Base-by-base conservation (phyloP, 2,329 filamentous ascomycete genomes). In the Xylaria sp. region DNA sequence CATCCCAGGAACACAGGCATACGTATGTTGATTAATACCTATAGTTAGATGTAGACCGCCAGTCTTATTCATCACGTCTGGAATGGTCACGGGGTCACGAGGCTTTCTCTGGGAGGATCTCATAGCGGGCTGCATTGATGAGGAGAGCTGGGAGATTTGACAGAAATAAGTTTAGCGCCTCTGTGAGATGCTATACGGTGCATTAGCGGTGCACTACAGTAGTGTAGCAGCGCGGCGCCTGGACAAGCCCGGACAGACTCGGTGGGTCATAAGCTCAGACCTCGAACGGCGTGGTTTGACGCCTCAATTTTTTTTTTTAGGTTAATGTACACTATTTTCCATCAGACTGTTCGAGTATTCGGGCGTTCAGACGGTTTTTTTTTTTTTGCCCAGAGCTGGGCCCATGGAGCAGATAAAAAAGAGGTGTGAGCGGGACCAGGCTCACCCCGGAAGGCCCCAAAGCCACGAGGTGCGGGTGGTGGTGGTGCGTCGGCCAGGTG, bases 391-490 rank as follows among this genome's bases (percentile, higher is more conserved):
- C 25, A 51, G 28, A 57, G 52, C 59, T 46, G 59, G 52, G 46
- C 28, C 19, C 46, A 57, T 21, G 31, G 19, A 33, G 54, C 17
- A n/a, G 23, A 17, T 14, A 23, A 15, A 21, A n/a, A 21, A 31
- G 21, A 19, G 19, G 49, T 54, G 42, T 62, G 60, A 42, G 54
- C 53, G 54, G 54, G 54, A 62, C 47, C 31, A 42, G 49, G 35
- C 31, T 33, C 35, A 3, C 23, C 17, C 49, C 33, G 50, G 45
- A 14, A 15, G 25, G n/a, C n/a, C 25, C 57, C 33, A 50, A 63
- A 60, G 61, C 61, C 61, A 63, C 61, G 61, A 63, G 61, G 51
- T 53, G 46, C 57, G 52, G 60, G 60, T 43, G 9, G 49, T 43
- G 9, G 49, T 21, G 17, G 12, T 59, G 40, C 56, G 47, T 59